Base-by-base conservation (phyloP, 169 alveolate genomes). In the Plasmodium knowlesi region DNA sequence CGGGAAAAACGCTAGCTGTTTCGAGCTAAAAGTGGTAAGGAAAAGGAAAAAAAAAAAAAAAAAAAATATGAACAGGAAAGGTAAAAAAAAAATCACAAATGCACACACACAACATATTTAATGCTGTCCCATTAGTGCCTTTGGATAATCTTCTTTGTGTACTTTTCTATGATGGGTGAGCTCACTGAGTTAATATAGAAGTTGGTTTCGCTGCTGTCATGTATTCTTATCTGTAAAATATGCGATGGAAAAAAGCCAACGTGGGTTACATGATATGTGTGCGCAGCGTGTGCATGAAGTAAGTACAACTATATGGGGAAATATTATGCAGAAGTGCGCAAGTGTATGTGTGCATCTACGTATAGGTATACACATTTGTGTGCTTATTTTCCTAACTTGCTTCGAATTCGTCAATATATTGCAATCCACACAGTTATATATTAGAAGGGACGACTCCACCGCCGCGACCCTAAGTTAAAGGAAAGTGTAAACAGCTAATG, bases 101-200 rank as follows among this genome's bases (percentile, higher is more conserved):
- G 54, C 54, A 61, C 9, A 79, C 84, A 43, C 70, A 79, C 70
- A 1, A 41, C 57, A 22, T 41, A 39, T 79, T 32, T 8, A 37
- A 50, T 14, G 25, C 28, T 41, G 25, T 12, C 16, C 8, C 57
- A 53, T 82, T n/a, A 14, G 19, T 5, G 22, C 14, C 6, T 43
- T 6, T 71, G 25, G 54, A n/a, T 34, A 5, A 57, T 83, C 32
- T 70, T 41, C 43, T 19, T 79, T 53, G 70, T 43, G 19, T 81
- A 90, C 95, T 39, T 91, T 39, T 91, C 95, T 71, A 91, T 91
- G 41, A 91, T 82, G 19, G 95, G 95, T 1, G 83, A 81, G 16
- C 86, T 91, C 74, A 82, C 83, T 8, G 95, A 28, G 61, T 91
- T 80, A 43, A 91, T 91, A 46, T 91, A 91, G 70, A 91, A 91